Percentiles rank a stretch among this genome's conserved stretches.
Evolutionary conservation across 352 stramenopile species (phyloP).

Genomic region (Phytopythium sindhum): DNA sequence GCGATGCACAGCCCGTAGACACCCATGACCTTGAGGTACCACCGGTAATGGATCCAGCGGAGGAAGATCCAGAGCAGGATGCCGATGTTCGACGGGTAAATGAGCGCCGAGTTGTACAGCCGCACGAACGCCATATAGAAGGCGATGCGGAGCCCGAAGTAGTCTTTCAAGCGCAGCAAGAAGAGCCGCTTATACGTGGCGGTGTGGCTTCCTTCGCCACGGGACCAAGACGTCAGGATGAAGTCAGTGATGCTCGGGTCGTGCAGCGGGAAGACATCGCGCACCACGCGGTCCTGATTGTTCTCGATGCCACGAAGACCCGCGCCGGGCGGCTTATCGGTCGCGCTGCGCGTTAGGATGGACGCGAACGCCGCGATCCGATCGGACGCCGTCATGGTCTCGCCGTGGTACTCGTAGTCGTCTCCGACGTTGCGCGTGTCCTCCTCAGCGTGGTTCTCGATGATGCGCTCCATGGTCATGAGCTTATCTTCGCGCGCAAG

Average conservation of each 20-base stretch:
- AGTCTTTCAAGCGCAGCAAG: conserved; percentile 55
- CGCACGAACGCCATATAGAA: conserved; percentile 61
- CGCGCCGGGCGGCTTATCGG: conserved; percentile 45
- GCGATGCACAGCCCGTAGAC: conserved; percentile 47
- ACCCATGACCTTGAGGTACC: conserved; percentile 46
- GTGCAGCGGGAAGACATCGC: conserved; percentile 59
- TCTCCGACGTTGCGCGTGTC: conserved; percentile 41
- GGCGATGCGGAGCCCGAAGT: conserved; percentile 56
- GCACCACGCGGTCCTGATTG: conserved; percentile 47
- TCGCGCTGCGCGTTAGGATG: conserved; percentile 39
- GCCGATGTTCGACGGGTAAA: conserved; percentile 42
- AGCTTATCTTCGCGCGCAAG: conserved; percentile 61
- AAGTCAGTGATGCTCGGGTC: conserved; percentile 61
- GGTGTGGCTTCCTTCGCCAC: conserved; percentile 20
- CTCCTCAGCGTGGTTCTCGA: conserved; percentile 56
- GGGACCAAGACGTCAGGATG: conserved; percentile 43
- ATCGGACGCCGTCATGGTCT: conserved; percentile 50
- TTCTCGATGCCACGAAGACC: conserved; percentile 42
- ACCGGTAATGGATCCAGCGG: conserved; percentile 53
- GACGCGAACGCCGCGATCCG: conserved; percentile 50
- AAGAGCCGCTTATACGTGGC: conserved; percentile 34
- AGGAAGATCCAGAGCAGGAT: conserved; percentile 49
- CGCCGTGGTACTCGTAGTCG: conserved; percentile 52
- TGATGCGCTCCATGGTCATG: conserved; percentile 57
- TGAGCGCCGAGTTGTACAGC: conserved; percentile 51